phyloP scores from a whole-genome alignment of 805 yeast species.

The Clavispora phyllophila region DNA sequence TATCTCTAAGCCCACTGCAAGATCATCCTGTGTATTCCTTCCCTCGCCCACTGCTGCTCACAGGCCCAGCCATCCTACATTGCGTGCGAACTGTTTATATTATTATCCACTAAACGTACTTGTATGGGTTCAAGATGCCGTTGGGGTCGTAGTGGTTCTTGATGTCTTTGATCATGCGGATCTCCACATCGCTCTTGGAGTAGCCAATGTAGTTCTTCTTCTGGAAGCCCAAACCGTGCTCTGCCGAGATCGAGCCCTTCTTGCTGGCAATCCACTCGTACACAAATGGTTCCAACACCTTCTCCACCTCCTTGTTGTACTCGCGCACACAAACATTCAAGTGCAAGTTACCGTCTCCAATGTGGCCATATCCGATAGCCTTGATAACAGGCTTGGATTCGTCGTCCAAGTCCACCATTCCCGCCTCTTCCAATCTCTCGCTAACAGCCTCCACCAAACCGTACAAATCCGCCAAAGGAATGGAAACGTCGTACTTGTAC shows the following conservation, averaged over 20 bases:
- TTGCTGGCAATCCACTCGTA: slow-evolving; percentile 78
- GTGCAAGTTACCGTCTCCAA: slow-evolving; percentile 96
- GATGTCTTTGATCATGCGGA: slow-evolving; percentile 69
- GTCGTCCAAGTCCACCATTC: slow-evolving; percentile 54
- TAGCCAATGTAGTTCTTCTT: slow-evolving; percentile 87
- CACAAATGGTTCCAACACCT: slow-evolving; percentile 85
- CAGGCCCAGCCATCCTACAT: too few species aligned
- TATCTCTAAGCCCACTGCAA: too few species aligned
- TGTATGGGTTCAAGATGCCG: slow-evolving; percentile 90
- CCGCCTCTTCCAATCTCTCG: slow-evolving; percentile 49
- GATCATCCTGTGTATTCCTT: too few species aligned
- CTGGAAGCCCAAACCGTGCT: slow-evolving; percentile 96
- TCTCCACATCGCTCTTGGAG: slow-evolving; percentile 69
- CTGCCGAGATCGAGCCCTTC: slow-evolving; percentile 91
- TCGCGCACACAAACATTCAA: slow-evolving; percentile 86
- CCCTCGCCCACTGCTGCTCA: too few species aligned
- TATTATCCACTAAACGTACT: slow-evolving; percentile 50
- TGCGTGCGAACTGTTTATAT: neutral
- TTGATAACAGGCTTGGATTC: slow-evolving; percentile 74
- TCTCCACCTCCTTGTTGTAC: slow-evolving; percentile 75
- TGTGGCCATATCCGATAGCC: slow-evolving; percentile 96
- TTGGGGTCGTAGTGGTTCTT: slow-evolving; percentile 87
- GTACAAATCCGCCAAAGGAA: slow-evolving; percentile 79
- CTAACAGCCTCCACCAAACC: slow-evolving; percentile 77
- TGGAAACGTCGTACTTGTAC: slow-evolving; percentile 92